These are phyloP conservation scores for Erythrophleum ivorense DNA, from an alignment of 331 rosid genomes.

Conservation along the genomic window DNA sequence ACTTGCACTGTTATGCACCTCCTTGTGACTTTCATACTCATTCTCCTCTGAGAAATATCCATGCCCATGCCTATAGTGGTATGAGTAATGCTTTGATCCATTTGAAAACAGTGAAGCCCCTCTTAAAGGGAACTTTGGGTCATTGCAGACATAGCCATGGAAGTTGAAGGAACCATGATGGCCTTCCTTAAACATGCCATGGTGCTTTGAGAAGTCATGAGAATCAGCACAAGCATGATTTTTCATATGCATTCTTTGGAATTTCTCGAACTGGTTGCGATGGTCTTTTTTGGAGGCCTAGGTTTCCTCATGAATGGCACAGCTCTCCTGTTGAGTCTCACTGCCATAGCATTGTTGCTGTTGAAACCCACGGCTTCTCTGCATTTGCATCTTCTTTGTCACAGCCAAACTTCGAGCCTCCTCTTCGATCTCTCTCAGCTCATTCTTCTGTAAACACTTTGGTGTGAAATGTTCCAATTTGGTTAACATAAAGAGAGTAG, in stretches of 20 bases:
- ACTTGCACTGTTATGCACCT: slow-evolving; percentile 30
- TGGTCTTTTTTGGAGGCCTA: slow-evolving; percentile 21
- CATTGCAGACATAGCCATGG: background rate
- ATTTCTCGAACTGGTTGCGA: slow-evolving; percentile 25
- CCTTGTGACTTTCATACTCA: slow-evolving; percentile 35
- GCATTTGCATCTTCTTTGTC: slow-evolving; percentile 32
- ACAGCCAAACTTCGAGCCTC: too few species aligned
- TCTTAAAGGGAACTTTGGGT: background rate
- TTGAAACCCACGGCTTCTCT: slow-evolving; percentile 37
- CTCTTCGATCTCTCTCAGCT: too few species aligned
- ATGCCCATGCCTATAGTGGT: background rate
- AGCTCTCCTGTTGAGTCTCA: slow-evolving; percentile 39
- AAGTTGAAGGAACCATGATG: background rate
- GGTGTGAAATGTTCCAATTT: too few species aligned
- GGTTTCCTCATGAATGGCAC: slow-evolving; percentile 40
- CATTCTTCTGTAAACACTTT: too few species aligned
- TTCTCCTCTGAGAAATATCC: slow-evolving; percentile 27
- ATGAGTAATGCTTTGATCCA: background rate
- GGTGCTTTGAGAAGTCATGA: slow-evolving; percentile 28
- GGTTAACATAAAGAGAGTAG: too few species aligned
- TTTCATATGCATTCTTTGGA: slow-evolving; percentile 34
- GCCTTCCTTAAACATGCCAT: slow-evolving; percentile 18
- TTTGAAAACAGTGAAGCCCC: slow-evolving; percentile 8
- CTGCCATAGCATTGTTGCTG: slow-evolving; percentile 33
- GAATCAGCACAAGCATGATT: background rate